Base-by-base conservation (phyloP, 495 filamentous ascomycete species). In the Penicillium diatomitis region DNA sequence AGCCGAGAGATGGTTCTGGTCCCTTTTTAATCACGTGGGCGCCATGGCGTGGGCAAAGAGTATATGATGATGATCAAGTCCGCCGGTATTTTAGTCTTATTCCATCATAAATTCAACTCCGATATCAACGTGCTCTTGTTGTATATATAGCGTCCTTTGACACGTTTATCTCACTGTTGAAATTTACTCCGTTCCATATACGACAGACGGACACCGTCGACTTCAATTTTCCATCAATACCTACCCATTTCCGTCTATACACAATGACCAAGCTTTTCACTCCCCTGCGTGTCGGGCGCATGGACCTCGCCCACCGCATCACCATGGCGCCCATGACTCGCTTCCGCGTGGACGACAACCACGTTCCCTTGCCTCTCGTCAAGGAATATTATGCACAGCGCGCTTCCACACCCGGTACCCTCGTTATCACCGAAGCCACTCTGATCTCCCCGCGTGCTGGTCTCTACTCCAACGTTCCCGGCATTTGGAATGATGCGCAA, bases 401-500 rank as follows among this genome's bases (percentile, higher is more conserved):
- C 11, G 66, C 72, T 27, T 63, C 73, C 5, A 51, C 61, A 6
- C 74, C 77, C 10, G 72, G 73, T 2, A 67, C 78, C 0, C 58
- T 80, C 12, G 67, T 81, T 33, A 61, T 68, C 54, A 76, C 73
- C 11, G 85, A 90, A 65, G 84, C 71, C 3, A 81, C 83, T 12
- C 73, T 81, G 51, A 80, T 88, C 56, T 72, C 81, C 6, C 63
- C 74, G 3, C 56, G 61, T 42, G 75, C 78, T 30, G 76, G 80
- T 33, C 64, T 66, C 7, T 79, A 69, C 59, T 39, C 55, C 41
- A 78, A 85, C 59, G 72, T 72, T 0, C 83, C 85, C 0, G 83
- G 82, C 3, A 83, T 90, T 62, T 87, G 67, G 51, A 79, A 56
- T 52, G 55, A 71, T 0, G 78, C 66, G 8, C 86, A 90, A 51